Evolutionary conservation across 768 basidiomycete genomes (phyloP), one percentile per base, ranked within the genome.

Genomic region (Phlegmacium glaucopus): DNA sequence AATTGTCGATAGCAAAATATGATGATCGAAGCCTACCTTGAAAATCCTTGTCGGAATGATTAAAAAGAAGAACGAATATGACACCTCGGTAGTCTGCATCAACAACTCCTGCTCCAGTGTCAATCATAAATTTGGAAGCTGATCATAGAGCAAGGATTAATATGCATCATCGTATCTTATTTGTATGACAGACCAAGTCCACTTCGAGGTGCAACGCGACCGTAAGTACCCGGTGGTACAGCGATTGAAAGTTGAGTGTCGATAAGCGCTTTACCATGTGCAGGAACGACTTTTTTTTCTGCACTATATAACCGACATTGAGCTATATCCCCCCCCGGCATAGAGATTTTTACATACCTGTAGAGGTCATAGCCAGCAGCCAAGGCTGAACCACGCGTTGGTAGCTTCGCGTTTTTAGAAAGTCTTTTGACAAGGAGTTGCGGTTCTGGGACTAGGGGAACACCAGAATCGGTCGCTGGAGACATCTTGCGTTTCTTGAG

Each of bases 101-200:
- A 42, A 99, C 80, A 6, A 99, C 96, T 16, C 95, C 96, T 9
- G 96, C 96, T 1, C 96, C 96, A 1, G 95, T 98, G 61, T 94
- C 90, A 49, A 98, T 97, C 83, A 92, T 93, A 65, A 91, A 94
- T 63, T 99, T 99, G 12, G 90, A 89, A 15, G 96, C 96, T 96
- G 34, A n/a, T n/a, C n/a, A n/a, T 52, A 22, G 22, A 22, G 22
- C 22, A 22, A 22, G 22, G 13, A 52, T 29, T 36, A 15, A 35
- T 25, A 12, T 49, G 25, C 40, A 22, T 30, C 22, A 29, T 39
- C 5, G 4, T 35, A 16, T n/a, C 42, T 41, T 6, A 27, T 29
- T 17, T 7, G 15, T 38, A 35, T 11, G 39, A 67, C 86, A 44
- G 50, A 96, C 95, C 95, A 22, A 98, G 83, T 15, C 96, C 96